Evolutionary conservation across 1,139 yeast genomes (phyloP).

Genomic region (Nematodospora anomalae): DNA sequence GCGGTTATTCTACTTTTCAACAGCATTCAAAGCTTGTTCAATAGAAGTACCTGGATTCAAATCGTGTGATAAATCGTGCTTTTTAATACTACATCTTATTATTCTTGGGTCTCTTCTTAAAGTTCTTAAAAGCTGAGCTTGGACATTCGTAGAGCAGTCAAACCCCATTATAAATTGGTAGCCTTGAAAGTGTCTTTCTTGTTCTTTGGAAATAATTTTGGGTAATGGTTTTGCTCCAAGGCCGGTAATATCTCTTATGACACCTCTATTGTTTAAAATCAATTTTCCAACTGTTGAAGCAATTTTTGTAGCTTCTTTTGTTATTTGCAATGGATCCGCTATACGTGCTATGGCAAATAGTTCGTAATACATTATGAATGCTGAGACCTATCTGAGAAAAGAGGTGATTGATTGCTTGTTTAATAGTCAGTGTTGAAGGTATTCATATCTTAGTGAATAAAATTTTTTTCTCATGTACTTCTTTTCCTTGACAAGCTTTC

Average conservation of each 20-base stretch:
- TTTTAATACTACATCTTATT: conserved; percentile 72
- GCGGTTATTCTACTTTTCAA: conserved; percentile 3
- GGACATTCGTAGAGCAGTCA: conserved; percentile 84
- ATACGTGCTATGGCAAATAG: conserved; percentile 86
- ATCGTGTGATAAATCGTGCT: conserved; percentile 57
- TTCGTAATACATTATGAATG: conserved; percentile 73
- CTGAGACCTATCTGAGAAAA: background rate
- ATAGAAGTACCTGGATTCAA: conserved; percentile 56
- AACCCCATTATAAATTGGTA: conserved; percentile 83
- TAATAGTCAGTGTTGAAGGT: no score
- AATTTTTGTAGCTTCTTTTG: conserved; percentile 66
- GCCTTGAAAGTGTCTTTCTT: conserved; percentile 88
- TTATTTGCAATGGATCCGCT: conserved; percentile 52
- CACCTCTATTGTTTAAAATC: conserved; percentile 87
- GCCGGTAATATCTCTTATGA: conserved; percentile 77
- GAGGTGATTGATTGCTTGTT: background rate
- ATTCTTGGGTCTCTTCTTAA: conserved; percentile 87
- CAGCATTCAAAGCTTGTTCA: conserved; percentile 25
- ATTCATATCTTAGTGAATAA: no score
- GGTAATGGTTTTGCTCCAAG: conserved; percentile 81
- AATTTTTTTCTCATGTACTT: no score
- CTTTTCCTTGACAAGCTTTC: no score
- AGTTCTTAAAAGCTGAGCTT: conserved; percentile 78
- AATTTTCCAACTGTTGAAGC: conserved; percentile 82
- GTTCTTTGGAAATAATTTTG: conserved; percentile 77